phyloP scores from a whole-genome alignment of 768 basidiomycete species.

The Auricularia sp. region DNA sequence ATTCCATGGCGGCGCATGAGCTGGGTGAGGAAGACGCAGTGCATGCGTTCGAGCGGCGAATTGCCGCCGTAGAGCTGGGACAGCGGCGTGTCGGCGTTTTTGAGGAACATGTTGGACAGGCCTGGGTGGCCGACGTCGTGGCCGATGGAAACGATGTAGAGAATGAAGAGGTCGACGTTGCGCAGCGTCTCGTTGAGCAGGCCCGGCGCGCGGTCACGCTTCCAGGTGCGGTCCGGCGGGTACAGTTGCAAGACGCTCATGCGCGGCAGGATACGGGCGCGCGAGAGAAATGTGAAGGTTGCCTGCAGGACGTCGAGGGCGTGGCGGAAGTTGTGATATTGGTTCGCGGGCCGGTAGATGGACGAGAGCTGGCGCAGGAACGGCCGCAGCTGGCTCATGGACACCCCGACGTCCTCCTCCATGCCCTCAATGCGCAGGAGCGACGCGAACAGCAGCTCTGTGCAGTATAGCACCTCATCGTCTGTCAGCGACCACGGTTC shows the following conservation, averaged over 20 bases:
- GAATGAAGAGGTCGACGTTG: slow-evolving; percentile 68
- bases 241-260: slow-evolving; percentile 38
- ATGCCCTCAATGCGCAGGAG: slow-evolving; percentile 68
- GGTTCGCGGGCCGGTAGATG: slow-evolving; percentile 83
- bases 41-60: slow-evolving; percentile 88
- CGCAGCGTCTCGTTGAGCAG: slow-evolving; percentile 23
- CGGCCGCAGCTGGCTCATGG: slow-evolving; percentile 52
- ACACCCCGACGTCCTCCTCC: slow-evolving; percentile 34
- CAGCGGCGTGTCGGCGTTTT: slow-evolving; percentile 87
- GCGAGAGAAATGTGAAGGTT: slow-evolving; percentile 71
- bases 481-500: slow-evolving; percentile 77
- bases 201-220: slow-evolving; percentile 13
- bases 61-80: slow-evolving; percentile 82
- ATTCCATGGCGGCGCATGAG: slow-evolving; percentile 76
- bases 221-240: slow-evolving; percentile 11
- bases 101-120: slow-evolving; percentile 88
- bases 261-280: slow-evolving; percentile 74
- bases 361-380: slow-evolving; percentile 85
- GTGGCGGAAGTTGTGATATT: slow-evolving; percentile 97
- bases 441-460: slow-evolving; percentile 79
- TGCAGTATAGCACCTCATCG: slow-evolving; percentile 73
- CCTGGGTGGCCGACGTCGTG: slow-evolving; percentile 98
- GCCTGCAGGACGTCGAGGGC: slow-evolving; percentile 95
- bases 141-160: slow-evolving; percentile 88
- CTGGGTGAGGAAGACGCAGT: slow-evolving; percentile 69